phyloP scores from a whole-genome alignment of 371 early-diverging fungal genomes.

The Mortierella sp. region DNA sequence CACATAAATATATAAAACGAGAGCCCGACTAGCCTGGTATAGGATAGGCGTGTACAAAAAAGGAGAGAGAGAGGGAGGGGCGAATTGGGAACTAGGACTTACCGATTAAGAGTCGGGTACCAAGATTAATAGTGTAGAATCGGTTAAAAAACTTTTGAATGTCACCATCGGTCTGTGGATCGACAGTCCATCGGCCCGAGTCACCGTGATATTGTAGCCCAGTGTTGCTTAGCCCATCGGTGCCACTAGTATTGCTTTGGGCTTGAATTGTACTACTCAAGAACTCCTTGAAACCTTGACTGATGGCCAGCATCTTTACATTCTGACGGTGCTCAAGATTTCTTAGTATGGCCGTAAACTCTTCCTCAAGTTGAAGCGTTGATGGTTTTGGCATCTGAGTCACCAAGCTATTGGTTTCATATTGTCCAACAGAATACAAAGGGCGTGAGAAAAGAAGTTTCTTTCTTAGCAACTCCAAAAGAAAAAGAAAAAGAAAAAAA shows the following conservation, averaged over 20 bases:
- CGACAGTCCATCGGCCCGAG: conserved; percentile 23
- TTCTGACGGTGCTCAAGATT: conserved; percentile 49
- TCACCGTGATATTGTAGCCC: background rate
- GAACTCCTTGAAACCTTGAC: conserved; percentile 46
- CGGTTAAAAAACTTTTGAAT: conserved; percentile 50
- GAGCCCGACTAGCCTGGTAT: background rate
- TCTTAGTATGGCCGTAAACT: conserved; percentile 40
- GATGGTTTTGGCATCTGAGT: conserved; percentile 53
- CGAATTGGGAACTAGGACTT: too few relatives aligned
- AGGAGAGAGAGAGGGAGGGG: too few relatives aligned
- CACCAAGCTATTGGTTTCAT: conserved; percentile 29
- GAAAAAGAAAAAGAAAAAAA: too few relatives aligned
- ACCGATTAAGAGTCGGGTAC: conserved; percentile 52
- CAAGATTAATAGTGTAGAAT: conserved; percentile 49
- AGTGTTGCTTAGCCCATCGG: background rate
- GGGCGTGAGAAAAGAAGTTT: too few relatives aligned
- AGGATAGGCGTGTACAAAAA: background rate
- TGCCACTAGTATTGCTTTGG: conserved; percentile 13
- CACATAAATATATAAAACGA: background rate
- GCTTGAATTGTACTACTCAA: conserved; percentile 14
- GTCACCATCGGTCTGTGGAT: conserved; percentile 38
- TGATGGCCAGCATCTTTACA: conserved; percentile 48
- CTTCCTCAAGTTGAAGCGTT: conserved; percentile 49
- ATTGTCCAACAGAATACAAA: too few relatives aligned
- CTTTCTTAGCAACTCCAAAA: background rate